phyloP scores from a whole-genome alignment of 2,329 filamentous ascomycete species.

The Venturiaceae sp. region DNA sequence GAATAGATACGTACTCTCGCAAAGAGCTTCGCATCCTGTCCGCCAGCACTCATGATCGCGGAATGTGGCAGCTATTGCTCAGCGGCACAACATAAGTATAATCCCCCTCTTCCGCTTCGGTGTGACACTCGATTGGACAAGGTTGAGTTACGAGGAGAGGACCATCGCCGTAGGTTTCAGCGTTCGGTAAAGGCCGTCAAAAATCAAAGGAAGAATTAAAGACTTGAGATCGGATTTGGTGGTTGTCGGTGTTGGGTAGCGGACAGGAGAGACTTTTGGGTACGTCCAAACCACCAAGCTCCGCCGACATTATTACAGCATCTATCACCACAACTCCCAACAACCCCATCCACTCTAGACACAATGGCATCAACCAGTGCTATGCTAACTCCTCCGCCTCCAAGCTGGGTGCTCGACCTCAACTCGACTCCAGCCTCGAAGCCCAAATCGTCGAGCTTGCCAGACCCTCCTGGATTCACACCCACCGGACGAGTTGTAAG shows the following conservation, averaged over 20 bases:
- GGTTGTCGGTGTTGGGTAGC: neutral
- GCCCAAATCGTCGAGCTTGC: constrained; percentile 57
- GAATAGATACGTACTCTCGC: constrained; percentile 90
- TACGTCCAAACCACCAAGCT: neutral
- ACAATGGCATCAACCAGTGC: neutral
- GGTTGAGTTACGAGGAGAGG: neutral
- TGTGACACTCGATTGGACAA: neutral
- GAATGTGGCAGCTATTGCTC: neutral
- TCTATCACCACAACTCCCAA: neutral
- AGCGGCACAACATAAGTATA: neutral
- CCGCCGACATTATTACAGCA: neutral
- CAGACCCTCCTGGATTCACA: constrained; percentile 81
- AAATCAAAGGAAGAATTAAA: neutral
- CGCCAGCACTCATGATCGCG: constrained; percentile 44
- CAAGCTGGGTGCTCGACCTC: constrained; percentile 77
- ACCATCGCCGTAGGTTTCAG: neutral
- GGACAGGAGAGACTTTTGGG: neutral
- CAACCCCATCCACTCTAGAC: neutral
- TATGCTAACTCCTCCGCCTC: constrained; percentile 38
- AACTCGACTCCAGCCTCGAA: constrained; percentile 58
- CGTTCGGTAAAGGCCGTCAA: neutral
- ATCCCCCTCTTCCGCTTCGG: neutral
- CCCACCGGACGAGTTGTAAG: constrained; percentile 18
- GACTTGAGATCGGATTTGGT: neutral
- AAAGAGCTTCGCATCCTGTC: constrained; percentile 98